phyloP scores from a whole-genome alignment of 2,329 filamentous ascomycete genomes.

The Colletotrichum chrysophilum region DNA sequence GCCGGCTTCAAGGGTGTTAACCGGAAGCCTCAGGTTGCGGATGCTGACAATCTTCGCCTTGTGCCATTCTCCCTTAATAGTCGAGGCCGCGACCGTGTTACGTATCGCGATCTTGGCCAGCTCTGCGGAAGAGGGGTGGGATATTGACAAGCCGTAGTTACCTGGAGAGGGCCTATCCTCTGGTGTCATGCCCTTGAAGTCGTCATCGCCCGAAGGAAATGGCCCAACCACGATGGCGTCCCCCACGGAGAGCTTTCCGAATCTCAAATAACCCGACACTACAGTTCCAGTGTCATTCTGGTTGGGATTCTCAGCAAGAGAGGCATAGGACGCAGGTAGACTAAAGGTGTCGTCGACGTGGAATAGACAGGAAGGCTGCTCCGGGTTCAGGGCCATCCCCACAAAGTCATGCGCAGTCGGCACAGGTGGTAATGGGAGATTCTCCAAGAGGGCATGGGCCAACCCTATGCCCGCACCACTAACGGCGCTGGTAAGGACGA shows the following conservation, averaged over 20 bases:
- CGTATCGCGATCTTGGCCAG: conserved; percentile 56
- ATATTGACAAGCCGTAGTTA: conserved; percentile 54
- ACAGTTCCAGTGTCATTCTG: conserved; percentile 67
- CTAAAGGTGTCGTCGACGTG: conserved; percentile 92
- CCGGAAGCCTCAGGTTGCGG: conserved; percentile 84
- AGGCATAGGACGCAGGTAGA: conserved; percentile 67
- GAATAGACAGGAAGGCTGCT: conserved; percentile 72
- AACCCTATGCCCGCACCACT: conserved; percentile 82
- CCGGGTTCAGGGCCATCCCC: conserved; percentile 60
- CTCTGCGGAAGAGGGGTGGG: conserved; percentile 59
- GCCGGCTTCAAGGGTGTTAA: conserved; percentile 74
- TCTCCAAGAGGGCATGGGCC: conserved; percentile 80
- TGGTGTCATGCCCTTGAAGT: conserved; percentile 40
- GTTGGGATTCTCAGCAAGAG: conserved; percentile 38
- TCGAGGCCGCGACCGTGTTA: conserved; percentile 56
- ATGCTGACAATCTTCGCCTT: conserved; percentile 83
- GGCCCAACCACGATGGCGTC: conserved; percentile 82
- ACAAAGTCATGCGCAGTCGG: conserved; percentile 60
- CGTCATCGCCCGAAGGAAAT: conserved; percentile 65
- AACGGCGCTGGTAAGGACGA: conserved; percentile 86
- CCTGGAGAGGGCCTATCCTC: conserved; percentile 53
- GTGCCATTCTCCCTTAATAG: conserved; percentile 75
- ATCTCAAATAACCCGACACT: conserved; percentile 83
- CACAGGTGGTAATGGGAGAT: conserved; percentile 70
- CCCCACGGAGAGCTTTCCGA: conserved; percentile 78